A percentile compares a stretch with the other conserved stretches of the same genome.
Conservation (phyloP, 2,329 filamentous ascomycete genomes). For the Fusarium brachygibbosum region DNA sequence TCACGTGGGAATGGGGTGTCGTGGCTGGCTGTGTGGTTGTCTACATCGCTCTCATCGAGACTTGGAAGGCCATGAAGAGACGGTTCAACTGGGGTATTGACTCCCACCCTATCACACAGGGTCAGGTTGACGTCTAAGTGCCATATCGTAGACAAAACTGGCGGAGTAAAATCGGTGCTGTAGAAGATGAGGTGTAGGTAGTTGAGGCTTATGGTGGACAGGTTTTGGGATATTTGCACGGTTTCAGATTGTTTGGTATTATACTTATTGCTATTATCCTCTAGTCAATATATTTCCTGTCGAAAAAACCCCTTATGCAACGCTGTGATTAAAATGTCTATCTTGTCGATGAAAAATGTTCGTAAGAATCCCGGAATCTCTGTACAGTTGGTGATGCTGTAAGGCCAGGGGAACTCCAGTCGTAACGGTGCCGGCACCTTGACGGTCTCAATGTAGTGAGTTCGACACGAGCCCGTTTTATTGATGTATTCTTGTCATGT, state of each 20-base stretch:
- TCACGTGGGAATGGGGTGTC: slow-evolving; percentile 80
- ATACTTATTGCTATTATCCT: slow-evolving; percentile 51
- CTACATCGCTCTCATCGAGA: slow-evolving; percentile 75
- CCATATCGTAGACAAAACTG: not conserved
- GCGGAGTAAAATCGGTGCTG: not conserved
- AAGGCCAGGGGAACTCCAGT: slow-evolving; percentile 19
- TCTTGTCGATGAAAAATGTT: slow-evolving; percentile 29
- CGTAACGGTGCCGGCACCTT: slow-evolving; percentile 41
- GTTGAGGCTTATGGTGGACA: slow-evolving; percentile 40
- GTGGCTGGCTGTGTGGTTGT: slow-evolving; percentile 70
- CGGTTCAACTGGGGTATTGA: slow-evolving; percentile 55
- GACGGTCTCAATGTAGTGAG: slow-evolving; percentile 17
- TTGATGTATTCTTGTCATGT: slow-evolving; percentile 4
- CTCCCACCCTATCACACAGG: slow-evolving; percentile 35
- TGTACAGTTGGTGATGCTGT: slow-evolving; percentile 18
- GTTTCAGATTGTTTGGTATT: slow-evolving; percentile 48
- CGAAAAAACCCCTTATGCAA: slow-evolving; percentile 29
- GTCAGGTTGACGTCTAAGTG: slow-evolving; percentile 40
- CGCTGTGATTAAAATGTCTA: slow-evolving; percentile 45
- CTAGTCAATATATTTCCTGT: slow-evolving; percentile 50
- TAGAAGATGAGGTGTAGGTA: not conserved
- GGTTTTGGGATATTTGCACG: slow-evolving; percentile 50
- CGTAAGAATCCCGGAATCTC: slow-evolving; percentile 28
- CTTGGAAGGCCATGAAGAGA: slow-evolving; percentile 78
- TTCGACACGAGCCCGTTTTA: slow-evolving; percentile 5